Base-by-base conservation (phyloP, 768 basidiomycete genomes). In the Cystobasidium ongulense region DNA sequence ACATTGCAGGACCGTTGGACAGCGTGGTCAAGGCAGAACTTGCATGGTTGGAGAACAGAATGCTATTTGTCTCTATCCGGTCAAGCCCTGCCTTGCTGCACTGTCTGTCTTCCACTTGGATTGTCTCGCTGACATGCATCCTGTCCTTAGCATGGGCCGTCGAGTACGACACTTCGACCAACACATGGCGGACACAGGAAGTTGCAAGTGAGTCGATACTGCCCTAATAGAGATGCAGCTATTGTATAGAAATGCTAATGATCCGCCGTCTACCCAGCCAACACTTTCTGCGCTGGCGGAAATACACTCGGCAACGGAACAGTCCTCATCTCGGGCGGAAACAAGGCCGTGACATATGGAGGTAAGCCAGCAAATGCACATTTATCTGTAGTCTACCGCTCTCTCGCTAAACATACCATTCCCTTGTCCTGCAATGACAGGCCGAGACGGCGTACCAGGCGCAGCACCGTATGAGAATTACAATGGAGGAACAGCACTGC, bases 401-500 rank as follows among this genome's bases (percentile, higher is more conserved):
- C 13, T n/a, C 13, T 46, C n/a, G 13, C n/a, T n/a, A n/a, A 13
- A 46, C 43, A 13, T 46, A 46, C 11, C 1, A 15, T 35, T 59
- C 3, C 17, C 57, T 27, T 59, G 11, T 54, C 7, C 21, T 54
- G 53, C 21, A 11, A 54, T 54, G 53, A 23, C 57, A 59, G 57
- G 68, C 52, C 68, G 2, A 21, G 31, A 71, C 31, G 68, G 68
- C 23, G 33, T 41, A 8, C 68, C 52, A 17, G 68, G 68, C 21
- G 68, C 52, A n/a, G 68, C 52, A 8, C 87, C 38, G 83, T 93
- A 90, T 80, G 82, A 88, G 67, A 89, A 94, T 80, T 90, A 86
- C 76, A 91, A 92, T 78, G 92, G 94, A 62, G 85, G 86, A 17
- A 86, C 85, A 61, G 83, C 90, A 36, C 90, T 95, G 78, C 90